Base-by-base conservation (phyloP, 2,329 filamentous ascomycete species). In the Myotisia sp. region DNA sequence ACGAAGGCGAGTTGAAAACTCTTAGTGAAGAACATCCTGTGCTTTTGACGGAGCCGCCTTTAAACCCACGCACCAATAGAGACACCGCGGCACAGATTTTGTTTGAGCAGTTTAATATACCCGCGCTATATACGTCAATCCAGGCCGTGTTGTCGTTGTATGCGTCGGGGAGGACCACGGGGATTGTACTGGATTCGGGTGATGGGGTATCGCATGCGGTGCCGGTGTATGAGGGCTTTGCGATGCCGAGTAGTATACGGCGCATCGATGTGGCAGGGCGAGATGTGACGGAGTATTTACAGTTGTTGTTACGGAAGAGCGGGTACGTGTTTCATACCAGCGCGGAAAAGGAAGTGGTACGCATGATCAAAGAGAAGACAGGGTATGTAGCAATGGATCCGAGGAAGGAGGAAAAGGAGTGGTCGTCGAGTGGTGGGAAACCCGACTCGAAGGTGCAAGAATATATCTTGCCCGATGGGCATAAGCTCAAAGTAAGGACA, bases 21-120 rank as follows among this genome's bases (percentile, higher is more conserved):
- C 69, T 94, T 54, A 94, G 86, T 59, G 90, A 98, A 70, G 90
- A 98, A 78, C 90, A 98, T 59, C 90, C 90, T 28, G 87, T 98
- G 41, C 75, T 98, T 34, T 70, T 98, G 50, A 98, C 90, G 41
- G 90, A 98, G 61, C 84, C 90, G 32, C 90, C 90, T 26, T 68
- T 98, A 45, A 98, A 98, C 60, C 90, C 90, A 21, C 78, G 86
- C 58, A 79, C 80, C 58, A 95, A 98, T 63, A 83, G 90, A 53
- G 90, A 98, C 56, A 92, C 79, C 5, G 90, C 90, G 24, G 90
- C 90, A 26, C 90, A 98, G 59, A 92, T 98, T 44, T 75, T 98
- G 37, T 98, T 98, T 61, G 90, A 98, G 63, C 93, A 87, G 2
- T 95, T 95, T 69, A 95, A 95, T 54, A 87, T 95, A 7, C 90